These are phyloP conservation scores for Colletotrichum falcatum DNA, from an alignment of 2,329 filamentous ascomycete species.

Conservation along the genomic window DNA sequence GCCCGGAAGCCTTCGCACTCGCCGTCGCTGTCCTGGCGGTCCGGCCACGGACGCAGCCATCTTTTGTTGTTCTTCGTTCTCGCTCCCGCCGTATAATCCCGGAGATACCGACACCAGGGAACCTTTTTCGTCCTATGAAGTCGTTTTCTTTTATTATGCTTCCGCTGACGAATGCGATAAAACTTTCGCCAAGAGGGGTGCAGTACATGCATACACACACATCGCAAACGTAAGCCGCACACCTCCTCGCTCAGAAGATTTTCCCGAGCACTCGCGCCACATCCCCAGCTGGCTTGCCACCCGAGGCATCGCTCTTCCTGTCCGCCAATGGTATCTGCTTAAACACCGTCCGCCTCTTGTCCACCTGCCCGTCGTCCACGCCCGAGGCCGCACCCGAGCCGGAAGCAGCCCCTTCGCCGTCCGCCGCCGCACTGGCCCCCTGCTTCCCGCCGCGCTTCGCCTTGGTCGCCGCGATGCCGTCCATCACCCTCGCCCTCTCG, in stretches of 20 bases:
- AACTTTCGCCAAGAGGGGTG: not conserved
- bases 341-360: constrained; percentile 66
- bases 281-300: constrained; percentile 66
- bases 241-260: constrained; percentile 63
- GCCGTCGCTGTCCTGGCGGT: constrained; percentile 7
- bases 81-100: not conserved
- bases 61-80: not conserved
- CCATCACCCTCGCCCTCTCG: constrained; percentile 82
- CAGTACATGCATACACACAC: not conserved
- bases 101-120: constrained; percentile 11
- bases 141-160: not conserved
- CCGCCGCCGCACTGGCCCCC: constrained; percentile 46
- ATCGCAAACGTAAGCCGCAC: not conserved
- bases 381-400: constrained; percentile 39
- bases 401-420: constrained; percentile 41
- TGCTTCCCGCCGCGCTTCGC: constrained; percentile 56
- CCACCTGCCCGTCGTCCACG: constrained; percentile 42
- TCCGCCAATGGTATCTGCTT: constrained; percentile 72
- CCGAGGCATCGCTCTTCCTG: constrained; percentile 57
- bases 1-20: not conserved
- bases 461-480: constrained; percentile 75
- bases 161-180: not conserved
- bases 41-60: not conserved
- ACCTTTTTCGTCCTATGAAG: constrained; percentile 28
- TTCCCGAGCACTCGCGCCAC: constrained; percentile 72